phyloP scores from a whole-genome alignment of 148 eudicot genomes.

The Amaranthus hypochondriacus region DNA sequence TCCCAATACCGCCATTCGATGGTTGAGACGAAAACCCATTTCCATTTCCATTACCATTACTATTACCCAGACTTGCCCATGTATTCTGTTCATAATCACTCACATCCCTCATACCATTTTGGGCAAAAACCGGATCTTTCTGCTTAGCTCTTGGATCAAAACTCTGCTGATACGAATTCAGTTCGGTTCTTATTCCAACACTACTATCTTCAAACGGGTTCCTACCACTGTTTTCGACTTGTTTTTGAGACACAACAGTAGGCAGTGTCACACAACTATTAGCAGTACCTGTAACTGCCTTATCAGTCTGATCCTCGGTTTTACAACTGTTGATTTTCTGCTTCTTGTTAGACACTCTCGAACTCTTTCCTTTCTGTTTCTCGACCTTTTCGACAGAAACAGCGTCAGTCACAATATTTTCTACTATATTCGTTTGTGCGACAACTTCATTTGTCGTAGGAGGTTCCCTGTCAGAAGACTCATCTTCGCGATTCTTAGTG shows the following conservation, averaged over 20 bases:
- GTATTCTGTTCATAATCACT: conserved; percentile 27
- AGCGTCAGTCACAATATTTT: conserved; percentile 9
- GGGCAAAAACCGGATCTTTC: conserved; percentile 23
- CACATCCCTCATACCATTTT: conserved; percentile 18
- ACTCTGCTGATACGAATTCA: conserved; percentile 14
- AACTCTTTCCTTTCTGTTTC: conserved; percentile 27
- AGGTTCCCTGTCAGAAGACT: conserved; percentile 17
- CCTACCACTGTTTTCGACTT: conserved; percentile 11
- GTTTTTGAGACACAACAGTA: conserved; percentile 22
- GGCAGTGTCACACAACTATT: conserved; percentile 22
- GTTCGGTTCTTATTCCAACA: conserved; percentile 6
- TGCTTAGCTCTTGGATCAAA: conserved; percentile 18
- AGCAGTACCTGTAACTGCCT: conserved; percentile 20
- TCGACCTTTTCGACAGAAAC: conserved; percentile 12
- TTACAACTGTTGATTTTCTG: conserved; percentile 4
- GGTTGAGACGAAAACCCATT: conserved; percentile 28
- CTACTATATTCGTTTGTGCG: conserved; percentile 25
- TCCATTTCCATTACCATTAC: conserved; percentile 18
- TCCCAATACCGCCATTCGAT: conserved; percentile 26
- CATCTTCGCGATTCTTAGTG: conserved; percentile 8
- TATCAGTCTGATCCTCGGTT: conserved; percentile 18
- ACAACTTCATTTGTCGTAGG: conserved; percentile 14
- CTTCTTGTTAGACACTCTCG: conserved; percentile 23
- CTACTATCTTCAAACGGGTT: conserved; percentile 14
- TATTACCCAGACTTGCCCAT: conserved; percentile 11